phyloP scores from a whole-genome alignment of 164 flowering plant genomes.

The Nelumbo lutea region DNA sequence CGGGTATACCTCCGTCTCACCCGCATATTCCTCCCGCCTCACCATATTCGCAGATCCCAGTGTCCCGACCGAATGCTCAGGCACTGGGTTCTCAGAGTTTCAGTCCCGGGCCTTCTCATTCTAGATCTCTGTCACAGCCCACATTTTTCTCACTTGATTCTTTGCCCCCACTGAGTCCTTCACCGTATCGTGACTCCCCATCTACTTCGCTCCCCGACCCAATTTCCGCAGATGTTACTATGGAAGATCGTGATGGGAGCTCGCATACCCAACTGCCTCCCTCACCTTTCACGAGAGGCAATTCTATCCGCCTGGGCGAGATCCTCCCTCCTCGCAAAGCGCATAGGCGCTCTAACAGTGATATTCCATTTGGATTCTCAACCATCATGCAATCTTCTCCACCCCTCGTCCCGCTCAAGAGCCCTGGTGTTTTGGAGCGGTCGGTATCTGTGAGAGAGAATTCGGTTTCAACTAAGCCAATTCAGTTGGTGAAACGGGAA shows the following conservation, averaged over 20 bases:
- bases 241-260: constrained; percentile 62
- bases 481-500: constrained; percentile 61
- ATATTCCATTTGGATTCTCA: constrained; percentile 73
- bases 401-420: constrained; percentile 34
- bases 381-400: constrained; percentile 48
- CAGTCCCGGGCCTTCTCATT: constrained; percentile 47
- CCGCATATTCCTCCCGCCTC: constrained; percentile 77
- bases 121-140: constrained; percentile 90
- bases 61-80: constrained; percentile 21
- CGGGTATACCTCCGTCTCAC: constrained; percentile 82
- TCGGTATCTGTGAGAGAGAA: constrained; percentile 33
- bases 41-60: constrained; percentile 74
- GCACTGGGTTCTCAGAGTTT: constrained; percentile 44
- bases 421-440: constrained; percentile 36
- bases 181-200: constrained; percentile 50
- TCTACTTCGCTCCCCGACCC: constrained; percentile 37
- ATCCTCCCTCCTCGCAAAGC: constrained; percentile 76
- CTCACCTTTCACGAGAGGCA: constrained; percentile 26
- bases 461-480: constrained; percentile 33
- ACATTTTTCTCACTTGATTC: constrained; percentile 68
- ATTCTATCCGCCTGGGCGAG: constrained; percentile 42
- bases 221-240: constrained; percentile 46
- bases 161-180: constrained; percentile 85
- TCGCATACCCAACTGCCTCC: constrained; percentile 27
- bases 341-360: constrained; percentile 87